A percentile compares a stretch with the other conserved stretches of the same genome.
These are phyloP conservation scores for Chimonanthus salicifolius DNA, from an alignment of 164 flowering plant genomes.

Conservation along the genomic window DNA sequence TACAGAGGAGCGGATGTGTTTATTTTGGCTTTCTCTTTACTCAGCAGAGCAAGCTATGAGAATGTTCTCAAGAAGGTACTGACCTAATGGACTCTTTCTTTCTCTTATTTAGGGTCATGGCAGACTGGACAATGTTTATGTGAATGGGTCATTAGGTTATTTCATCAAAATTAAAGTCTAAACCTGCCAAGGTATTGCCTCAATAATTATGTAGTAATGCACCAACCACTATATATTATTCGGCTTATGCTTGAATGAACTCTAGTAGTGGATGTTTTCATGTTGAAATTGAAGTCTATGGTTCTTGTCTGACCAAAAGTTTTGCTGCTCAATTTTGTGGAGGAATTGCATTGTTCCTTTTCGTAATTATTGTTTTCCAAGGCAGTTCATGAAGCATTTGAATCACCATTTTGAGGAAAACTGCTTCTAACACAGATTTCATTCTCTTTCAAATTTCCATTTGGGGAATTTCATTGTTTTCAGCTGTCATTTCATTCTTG, in stretches of 20 bases:
- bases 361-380: background rate
- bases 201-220: no score
- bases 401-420: background rate
- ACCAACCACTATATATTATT: no score
- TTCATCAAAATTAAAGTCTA: background rate
- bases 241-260: background rate
- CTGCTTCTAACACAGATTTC: background rate
- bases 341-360: background rate
- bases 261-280: background rate
- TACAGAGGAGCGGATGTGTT: constrained; percentile 97
- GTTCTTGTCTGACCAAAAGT: background rate
- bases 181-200: no score
- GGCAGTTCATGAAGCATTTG: background rate
- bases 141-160: constrained; percentile 13
- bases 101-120: background rate
- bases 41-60: constrained; percentile 96
- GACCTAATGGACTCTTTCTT: background rate
- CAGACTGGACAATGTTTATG: constrained; percentile 8
- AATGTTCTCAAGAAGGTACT: constrained; percentile 97
- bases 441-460: background rate
- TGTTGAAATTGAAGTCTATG: background rate
- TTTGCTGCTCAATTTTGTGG: background rate
- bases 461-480: background rate
- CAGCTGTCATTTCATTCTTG: background rate
- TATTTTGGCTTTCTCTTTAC: constrained; percentile 91